Evolutionary conservation across 2,329 filamentous ascomycete species (phyloP), one percentile per base, ranked within the genome.

Genomic region (Stemphylium beticola): DNA sequence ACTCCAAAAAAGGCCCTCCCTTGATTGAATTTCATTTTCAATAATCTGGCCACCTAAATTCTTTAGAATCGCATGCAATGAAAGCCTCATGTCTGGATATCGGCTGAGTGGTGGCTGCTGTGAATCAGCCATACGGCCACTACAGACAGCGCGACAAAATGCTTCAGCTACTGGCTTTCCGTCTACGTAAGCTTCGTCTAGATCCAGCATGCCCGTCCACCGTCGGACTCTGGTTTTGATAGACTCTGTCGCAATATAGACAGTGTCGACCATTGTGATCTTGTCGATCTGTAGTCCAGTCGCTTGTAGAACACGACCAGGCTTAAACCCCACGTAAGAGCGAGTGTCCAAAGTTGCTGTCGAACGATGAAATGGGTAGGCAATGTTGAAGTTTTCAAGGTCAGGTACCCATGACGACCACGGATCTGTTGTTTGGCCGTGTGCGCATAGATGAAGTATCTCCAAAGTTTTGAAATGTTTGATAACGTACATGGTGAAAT

Each of bases 51-150:
- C 11, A 8, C 3, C 22, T 9, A 29, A 2, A 3, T 4, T 22
- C 11, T 44, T n/a, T 4, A 5, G 15, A 4, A 44, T 4, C 3
- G 20, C 15, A 7, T 7, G 8, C 8, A 34, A 5, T 3, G 2
- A 15, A 9, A 29, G 22, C 29, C 14, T 17, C 2, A 44, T 11
- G n/a, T 10, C 22, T 22, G 42, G 41, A 10, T 4, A 10, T 2
- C 0, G 4, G 5, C 6, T 18, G 0, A 0, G 9, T 12, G 41
- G 15, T n/a, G 31, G 41, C 11, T 18, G 9, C 0, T n/a, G n/a
- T 1, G 11, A 4, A 10, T 44, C 42, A 7, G 17, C 15, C 18
- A 12, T 0, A 1, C 0, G 0, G 20, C 42, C 29, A 20, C 10
- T 14, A n/a, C 29, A 34, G 2, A 34, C n/a, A 1, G 9, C 1